Evolutionary conservation across 2,329 filamentous ascomycete genomes (phyloP).

Genomic region (Ciborinia camelliae): DNA sequence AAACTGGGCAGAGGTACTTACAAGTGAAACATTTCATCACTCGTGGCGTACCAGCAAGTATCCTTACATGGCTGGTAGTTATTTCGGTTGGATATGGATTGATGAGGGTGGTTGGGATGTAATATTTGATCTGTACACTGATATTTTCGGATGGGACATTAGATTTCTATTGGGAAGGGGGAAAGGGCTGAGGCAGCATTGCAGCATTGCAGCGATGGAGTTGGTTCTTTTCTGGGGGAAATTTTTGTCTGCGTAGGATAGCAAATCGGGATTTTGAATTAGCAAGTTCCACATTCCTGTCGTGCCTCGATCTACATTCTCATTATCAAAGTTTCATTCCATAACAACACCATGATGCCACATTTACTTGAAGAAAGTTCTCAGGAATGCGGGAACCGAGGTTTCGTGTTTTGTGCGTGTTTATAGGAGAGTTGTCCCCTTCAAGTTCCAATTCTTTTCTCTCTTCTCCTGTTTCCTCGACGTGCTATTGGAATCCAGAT

Average conservation of each 20-base stretch:
- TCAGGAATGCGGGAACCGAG: not conserved
- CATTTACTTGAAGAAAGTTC: not conserved
- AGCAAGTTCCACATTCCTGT: not conserved
- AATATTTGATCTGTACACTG: constrained; percentile 6
- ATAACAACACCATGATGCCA: not conserved
- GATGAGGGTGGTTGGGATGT: constrained; percentile 56
- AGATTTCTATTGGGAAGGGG: not conserved
- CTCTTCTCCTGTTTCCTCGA: not conserved
- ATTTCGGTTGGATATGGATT: constrained; percentile 86
- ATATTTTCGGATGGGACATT: not conserved
- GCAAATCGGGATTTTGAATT: not conserved
- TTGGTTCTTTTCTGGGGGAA: not conserved
- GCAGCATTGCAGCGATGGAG: not conserved
- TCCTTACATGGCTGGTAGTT: constrained; percentile 77
- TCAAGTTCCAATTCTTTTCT: not conserved
- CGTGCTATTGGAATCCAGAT: not conserved
- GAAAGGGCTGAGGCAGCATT: not conserved
- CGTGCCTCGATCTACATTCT: constrained; percentile 2
- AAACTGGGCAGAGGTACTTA: constrained; percentile 87
- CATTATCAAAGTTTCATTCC: not conserved
- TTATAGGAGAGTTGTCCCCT: not conserved
- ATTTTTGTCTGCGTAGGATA: not conserved
- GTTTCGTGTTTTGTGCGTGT: not conserved
- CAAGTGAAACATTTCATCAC: constrained; percentile 93
- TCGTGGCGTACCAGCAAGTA: constrained; percentile 81